Conservation (phyloP, 169 alveolate species). For the Plasmodium reichenowi region DNA sequence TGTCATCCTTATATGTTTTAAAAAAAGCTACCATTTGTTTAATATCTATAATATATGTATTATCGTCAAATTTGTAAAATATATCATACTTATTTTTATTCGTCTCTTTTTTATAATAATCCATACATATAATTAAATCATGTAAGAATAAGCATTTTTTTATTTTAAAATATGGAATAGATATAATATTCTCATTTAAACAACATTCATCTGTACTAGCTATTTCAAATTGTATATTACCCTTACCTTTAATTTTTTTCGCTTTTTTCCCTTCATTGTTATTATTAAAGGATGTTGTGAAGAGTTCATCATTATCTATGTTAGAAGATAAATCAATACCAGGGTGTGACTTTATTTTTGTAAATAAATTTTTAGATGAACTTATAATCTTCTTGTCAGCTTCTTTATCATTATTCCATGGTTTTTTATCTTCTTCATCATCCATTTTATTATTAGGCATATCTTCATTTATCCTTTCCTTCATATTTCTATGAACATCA, state of each 20-base stretch:
- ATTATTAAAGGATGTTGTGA: not conserved
- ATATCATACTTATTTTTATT: not conserved
- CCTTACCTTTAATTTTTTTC: constrained; percentile 3
- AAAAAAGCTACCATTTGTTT: constrained; percentile 22
- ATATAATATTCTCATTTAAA: not conserved
- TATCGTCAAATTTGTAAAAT: constrained; percentile 54
- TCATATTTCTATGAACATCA: not conserved
- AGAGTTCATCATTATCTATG: not conserved
- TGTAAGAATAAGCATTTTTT: constrained; percentile 56
- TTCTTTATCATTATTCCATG: not conserved
- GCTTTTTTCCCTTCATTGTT: not conserved
- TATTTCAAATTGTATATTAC: not conserved
- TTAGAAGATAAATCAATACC: not conserved
- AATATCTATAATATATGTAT: constrained; percentile 56
- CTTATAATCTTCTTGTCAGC: too few relatives aligned
- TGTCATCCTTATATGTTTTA: constrained; percentile 9
- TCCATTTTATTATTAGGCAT: not conserved
- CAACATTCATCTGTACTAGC: not conserved
- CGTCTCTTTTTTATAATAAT: constrained; percentile 30
- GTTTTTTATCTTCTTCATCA: not conserved
- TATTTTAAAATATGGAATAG: constrained; percentile 22
- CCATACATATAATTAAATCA: constrained; percentile 56
- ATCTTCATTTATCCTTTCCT: not conserved
- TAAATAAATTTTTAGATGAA: not conserved
- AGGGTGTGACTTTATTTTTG: too few relatives aligned